These are phyloP conservation scores for Epicoccum sorghinum DNA, from an alignment of 2,329 filamentous ascomycete species.

Conservation along the genomic window DNA sequence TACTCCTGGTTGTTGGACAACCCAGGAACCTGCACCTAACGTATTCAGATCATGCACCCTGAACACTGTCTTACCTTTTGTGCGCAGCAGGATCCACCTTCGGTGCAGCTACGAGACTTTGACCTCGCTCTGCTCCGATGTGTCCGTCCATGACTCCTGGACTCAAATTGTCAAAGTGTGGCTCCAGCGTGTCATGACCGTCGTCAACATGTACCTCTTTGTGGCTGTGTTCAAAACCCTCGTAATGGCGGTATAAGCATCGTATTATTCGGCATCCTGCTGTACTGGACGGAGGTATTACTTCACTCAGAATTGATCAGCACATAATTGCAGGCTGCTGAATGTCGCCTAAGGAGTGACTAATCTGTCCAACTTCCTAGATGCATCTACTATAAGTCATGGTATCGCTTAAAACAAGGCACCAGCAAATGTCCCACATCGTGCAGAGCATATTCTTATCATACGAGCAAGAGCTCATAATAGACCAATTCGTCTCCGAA, in stretches of 20 bases:
- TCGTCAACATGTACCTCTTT: no score
- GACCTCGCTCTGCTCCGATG: background rate
- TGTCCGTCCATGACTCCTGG: background rate
- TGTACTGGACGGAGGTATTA: no score
- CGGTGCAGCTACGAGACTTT: background rate
- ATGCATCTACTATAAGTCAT: conserved; percentile 3
- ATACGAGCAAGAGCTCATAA: background rate
- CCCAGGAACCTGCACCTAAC: conserved; percentile 1
- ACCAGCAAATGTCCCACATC: background rate
- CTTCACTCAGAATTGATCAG: background rate
- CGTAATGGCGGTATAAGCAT: no score
- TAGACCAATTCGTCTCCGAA: no score
- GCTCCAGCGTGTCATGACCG: background rate
- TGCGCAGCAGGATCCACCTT: background rate
- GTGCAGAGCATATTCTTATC: background rate
- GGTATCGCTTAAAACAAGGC: background rate
- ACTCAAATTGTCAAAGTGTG: background rate
- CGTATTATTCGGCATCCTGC: no score
- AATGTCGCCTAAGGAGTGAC: background rate
- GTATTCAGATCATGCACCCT: conserved; percentile 9
- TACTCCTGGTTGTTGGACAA: background rate
- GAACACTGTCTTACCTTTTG: background rate
- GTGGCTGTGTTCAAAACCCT: no score
- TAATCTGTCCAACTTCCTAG: background rate
- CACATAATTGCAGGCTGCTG: background rate